Percentiles rank a stretch among this genome's conserved stretches.
These are phyloP conservation scores for Soucietia sequanensis DNA, from an alignment of 805 yeast genomes.

Conservation along the genomic window DNA sequence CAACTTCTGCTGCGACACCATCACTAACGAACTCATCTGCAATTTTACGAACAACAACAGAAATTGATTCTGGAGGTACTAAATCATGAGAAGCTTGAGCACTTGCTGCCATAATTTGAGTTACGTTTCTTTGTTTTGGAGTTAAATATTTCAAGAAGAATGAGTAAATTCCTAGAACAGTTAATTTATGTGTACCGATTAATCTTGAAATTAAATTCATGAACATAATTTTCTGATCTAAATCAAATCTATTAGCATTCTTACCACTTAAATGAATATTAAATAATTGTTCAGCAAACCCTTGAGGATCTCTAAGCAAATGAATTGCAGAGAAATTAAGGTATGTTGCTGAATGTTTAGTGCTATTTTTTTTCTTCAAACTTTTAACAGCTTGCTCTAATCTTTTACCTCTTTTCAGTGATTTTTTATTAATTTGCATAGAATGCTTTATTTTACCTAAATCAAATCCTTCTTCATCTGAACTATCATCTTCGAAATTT, in stretches of 20 bases:
- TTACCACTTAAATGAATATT: constrained; percentile 69
- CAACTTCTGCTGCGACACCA: constrained; percentile 97
- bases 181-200: constrained; percentile 92
- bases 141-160: constrained; percentile 85
- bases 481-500: constrained; percentile 67
- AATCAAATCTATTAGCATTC: constrained; percentile 64
- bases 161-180: constrained; percentile 86
- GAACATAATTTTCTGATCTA: constrained; percentile 86
- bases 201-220: constrained; percentile 86
- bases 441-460: constrained; percentile 73
- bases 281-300: constrained; percentile 86
- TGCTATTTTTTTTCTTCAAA: constrained; percentile 58
- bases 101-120: constrained; percentile 93
- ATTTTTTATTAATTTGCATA: constrained; percentile 78
- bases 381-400: constrained; percentile 71
- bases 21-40: constrained; percentile 98
- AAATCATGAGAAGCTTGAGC: constrained; percentile 97
- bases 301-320: constrained; percentile 93
- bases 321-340: constrained; percentile 95
- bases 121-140: constrained; percentile 92
- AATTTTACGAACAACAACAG: constrained; percentile 79
- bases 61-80: constrained; percentile 92
- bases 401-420: constrained; percentile 76
- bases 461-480: constrained; percentile 73
- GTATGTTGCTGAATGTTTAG: constrained; percentile 60